Conservation (phyloP, 495 filamentous ascomycete genomes). For the Amphirosellinia nigrospora region DNA sequence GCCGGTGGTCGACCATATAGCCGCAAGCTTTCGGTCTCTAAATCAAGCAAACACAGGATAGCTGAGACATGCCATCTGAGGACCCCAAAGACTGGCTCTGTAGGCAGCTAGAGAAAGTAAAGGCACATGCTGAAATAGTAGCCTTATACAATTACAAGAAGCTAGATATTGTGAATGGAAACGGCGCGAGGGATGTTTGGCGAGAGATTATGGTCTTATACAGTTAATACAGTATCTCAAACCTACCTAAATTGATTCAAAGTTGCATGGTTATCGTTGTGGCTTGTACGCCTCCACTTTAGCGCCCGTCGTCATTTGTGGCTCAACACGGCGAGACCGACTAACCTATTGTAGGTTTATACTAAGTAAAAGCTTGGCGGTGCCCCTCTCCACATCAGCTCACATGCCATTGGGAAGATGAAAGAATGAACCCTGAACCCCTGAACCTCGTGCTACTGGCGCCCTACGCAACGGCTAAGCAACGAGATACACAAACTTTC, state of each 20-base stretch:
- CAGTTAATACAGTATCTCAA: too few relatives aligned
- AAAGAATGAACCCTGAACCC: neutral
- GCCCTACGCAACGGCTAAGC: conserved; percentile 24
- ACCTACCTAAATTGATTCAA: neutral
- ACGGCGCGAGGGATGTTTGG: neutral
- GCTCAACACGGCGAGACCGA: neutral
- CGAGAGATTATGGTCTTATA: neutral
- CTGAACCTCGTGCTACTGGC: conserved; percentile 12
- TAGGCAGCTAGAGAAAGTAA: neutral
- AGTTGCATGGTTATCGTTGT: neutral
- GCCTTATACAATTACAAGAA: neutral
- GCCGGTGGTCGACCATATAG: neutral
- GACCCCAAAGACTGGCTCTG: too few relatives aligned
- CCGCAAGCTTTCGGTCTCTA: neutral
- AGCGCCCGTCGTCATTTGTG: neutral
- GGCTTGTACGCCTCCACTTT: neutral
- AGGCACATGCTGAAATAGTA: neutral
- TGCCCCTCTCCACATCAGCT: neutral
- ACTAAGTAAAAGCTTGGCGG: neutral
- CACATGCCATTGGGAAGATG: neutral
- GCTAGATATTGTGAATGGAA: neutral
- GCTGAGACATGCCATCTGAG: neutral
- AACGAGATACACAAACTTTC: conserved; percentile 7
- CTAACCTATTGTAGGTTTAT: too few relatives aligned
- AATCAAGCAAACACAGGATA: neutral